Evolutionary conservation across 768 basidiomycete genomes (phyloP), one percentile per base, ranked within the genome.

Genomic region (Mycena sanguinolenta): DNA sequence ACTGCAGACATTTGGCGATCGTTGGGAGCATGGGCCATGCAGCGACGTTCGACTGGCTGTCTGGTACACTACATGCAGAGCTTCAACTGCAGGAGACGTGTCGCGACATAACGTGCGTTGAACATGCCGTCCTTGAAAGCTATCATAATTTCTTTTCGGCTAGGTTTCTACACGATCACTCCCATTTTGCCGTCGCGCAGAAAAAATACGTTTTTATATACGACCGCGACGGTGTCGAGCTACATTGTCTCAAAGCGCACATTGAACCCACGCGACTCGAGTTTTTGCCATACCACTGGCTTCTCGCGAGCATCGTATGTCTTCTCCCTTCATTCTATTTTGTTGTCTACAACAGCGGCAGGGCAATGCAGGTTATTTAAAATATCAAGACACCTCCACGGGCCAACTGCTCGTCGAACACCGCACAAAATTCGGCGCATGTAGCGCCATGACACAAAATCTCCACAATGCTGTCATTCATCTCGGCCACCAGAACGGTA

Each of bases 341-440:
- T 12, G 53, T 8, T 54, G 59, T 50, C 32, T 57, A 69, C 36
- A 54, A 70, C 46, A 63, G 38, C 54, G 28, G 16, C 68, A 91
- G 95, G 95, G 96, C 9, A 94, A 96, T 76, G 84, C 95, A 17
- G 97, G 98, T 3, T 95, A 91, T 79, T 85, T 99, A 0, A 97
- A 97, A 82, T 99, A 98, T 82, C 96, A 97, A 82, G 98, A 99
- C 77, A 97, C 95, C 0, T 96, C 97, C 5, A 99, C 96, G 0
- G 98, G 98, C 16, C 86, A 90, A 63, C 85, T 98, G 44, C 84
- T 99, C 38, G 89, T 90, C 42, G 92, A 95, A 77, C 95, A 97
- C 79, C 91, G 95, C 25, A 97, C 96, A 12, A 95, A 95, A 77
- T 87, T 97, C 28, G 97, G 98, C 4, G 87, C 92, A 12, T 95